Base-by-base conservation (phyloP, 352 stramenopile species). In the Phytophthora lateralis region DNA sequence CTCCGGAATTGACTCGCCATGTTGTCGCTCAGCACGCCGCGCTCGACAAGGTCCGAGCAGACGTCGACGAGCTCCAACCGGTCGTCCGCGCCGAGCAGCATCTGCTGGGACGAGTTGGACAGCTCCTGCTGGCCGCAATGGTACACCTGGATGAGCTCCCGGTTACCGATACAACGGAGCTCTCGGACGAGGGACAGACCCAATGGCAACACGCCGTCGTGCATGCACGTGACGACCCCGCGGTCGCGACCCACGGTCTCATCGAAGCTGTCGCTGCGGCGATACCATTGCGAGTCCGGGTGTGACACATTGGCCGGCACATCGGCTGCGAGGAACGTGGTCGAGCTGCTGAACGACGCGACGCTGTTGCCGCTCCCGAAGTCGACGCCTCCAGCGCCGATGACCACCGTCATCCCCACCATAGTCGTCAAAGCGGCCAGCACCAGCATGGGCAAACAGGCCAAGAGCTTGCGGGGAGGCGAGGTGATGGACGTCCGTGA, bases 181-280 rank as follows among this genome's bases (percentile, higher is more conserved):
- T 82, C 70, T 6, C 61, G 64, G n/a, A 81, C 64, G 14, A 81
- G 58, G 14, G 73, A 81, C 27, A 72, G 27, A 0, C 73, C 73
- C 57, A 81, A 61, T n/a, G 69, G 43, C 0, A 76, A 46, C 15
- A 71, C 57, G 0, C 54, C 51, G 26, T 73, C 65, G 54, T 76
- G 63, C 42, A 81, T 61, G 18, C 66, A 76, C 8, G 75, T 58
- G 24, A 81, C 55, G 15, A 86, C 61, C 2, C 63, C 74, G 35
- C 62, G 69, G 11, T 72, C 60, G 2, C 68, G 58, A 6, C 41
- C 26, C 0, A 77, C 66, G 12, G 53, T 48, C n/a, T 47, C 17
- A 37, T 81, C 69, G 29, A 76, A 81, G 2, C n/a, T 10, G 20
- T 11, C 29, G 27, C 69, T 68, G 35, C 69, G 73, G 9, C 44